Evolutionary conservation across 1,284 basidiomycete genomes (phyloP).

Genomic region (Crucibulum cyathiforme): DNA sequence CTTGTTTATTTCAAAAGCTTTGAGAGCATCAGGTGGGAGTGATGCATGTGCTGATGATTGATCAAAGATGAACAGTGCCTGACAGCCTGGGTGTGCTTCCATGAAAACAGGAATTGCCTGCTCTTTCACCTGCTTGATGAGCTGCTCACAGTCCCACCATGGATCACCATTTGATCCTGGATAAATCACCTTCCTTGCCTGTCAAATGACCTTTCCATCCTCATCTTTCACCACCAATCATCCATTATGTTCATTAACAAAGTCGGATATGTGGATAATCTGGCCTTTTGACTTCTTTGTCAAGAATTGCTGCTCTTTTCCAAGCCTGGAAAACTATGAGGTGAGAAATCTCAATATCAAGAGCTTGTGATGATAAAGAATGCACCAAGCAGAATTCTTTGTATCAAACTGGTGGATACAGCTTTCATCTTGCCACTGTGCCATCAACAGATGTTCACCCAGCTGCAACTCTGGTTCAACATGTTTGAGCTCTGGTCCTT

Average conservation of each 20-base stretch:
- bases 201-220: conserved; percentile 15
- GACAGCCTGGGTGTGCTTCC: conserved; percentile 24
- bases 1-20: conserved; percentile 42
- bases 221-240: conserved; percentile 16
- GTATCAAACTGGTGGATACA: not conserved
- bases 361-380: not conserved
- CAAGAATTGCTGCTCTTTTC: not conserved
- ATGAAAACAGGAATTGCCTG: conserved; percentile 31
- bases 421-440: not conserved
- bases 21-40: conserved; percentile 32
- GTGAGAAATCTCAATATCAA: not conserved
- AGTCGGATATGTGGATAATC: not conserved
- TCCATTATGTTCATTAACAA: conserved; percentile 9
- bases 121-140: conserved; percentile 23
- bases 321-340: not conserved
- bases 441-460: not conserved
- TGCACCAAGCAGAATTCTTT: not conserved
- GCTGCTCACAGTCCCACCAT: conserved; percentile 25
- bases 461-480: not conserved
- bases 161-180: conserved; percentile 23
- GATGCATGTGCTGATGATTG: conserved; percentile 39
- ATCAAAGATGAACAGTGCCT: conserved; percentile 40
- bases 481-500: not conserved
- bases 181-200: conserved; percentile 22
- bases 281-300: not conserved